A percentile compares a stretch with the other conserved stretches of the same genome.
Conservation (phyloP, 306 rosid species). For the Dalbergia cochinchinensis region DNA sequence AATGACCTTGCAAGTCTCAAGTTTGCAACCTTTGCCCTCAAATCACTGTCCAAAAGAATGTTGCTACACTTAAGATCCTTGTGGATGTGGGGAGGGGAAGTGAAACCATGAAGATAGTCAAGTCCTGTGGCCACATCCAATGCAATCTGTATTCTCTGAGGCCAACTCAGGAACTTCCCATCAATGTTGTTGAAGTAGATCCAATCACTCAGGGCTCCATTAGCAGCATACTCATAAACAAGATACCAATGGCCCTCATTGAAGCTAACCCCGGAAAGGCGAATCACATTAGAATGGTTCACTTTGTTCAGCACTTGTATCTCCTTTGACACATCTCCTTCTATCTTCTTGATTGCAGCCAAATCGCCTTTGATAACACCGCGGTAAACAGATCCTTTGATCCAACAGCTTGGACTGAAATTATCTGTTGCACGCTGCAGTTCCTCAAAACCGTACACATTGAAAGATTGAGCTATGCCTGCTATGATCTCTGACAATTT, state of each 20-base stretch:
- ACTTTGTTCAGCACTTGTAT: conserved; percentile 66
- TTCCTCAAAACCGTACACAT: conserved; percentile 73
- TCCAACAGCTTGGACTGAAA: conserved; percentile 62
- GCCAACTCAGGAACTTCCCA: conserved; percentile 71
- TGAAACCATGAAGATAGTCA: conserved; percentile 83
- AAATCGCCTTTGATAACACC: conserved; percentile 67
- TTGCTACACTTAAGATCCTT: conserved; percentile 76
- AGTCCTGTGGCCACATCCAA: conserved; percentile 87
- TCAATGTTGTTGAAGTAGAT: conserved; percentile 48
- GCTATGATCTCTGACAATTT: conserved; percentile 60
- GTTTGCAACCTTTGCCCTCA: conserved; percentile 74
- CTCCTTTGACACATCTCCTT: conserved; percentile 82
- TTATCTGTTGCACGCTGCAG: conserved; percentile 70
- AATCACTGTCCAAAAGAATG: conserved; percentile 70
- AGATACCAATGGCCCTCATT: conserved; percentile 81
- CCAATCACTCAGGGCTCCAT: conserved; percentile 83
- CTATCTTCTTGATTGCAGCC: conserved; percentile 69
- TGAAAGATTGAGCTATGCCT: conserved; percentile 67
- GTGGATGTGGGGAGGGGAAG: conserved; percentile 76
- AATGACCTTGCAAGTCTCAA: conserved; percentile 70
- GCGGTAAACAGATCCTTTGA: conserved; percentile 69
- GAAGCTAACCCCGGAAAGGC: conserved; percentile 81
- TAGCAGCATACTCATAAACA: conserved; percentile 79
- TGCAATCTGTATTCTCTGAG: conserved; percentile 69
- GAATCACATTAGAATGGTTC: conserved; percentile 82